Evolutionary conservation across 441 rosid genomes (phyloP).

Genomic region (Corymbia calophylla): DNA sequence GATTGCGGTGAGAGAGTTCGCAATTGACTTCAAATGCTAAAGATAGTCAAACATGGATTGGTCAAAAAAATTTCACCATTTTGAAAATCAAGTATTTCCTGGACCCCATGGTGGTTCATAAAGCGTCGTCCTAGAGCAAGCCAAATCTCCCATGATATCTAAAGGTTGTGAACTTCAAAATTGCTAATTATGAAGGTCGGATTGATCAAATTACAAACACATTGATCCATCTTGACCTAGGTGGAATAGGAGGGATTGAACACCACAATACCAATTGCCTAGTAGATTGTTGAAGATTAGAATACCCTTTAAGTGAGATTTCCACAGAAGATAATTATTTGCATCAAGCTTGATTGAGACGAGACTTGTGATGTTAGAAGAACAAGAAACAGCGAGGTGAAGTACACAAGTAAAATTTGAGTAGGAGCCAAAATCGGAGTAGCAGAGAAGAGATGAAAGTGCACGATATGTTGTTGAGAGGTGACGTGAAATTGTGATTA

Average conservation of each 20-base stretch:
- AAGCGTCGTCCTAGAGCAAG: not conserved
- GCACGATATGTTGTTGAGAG: not conserved
- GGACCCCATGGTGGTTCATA: not conserved
- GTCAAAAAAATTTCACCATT: not conserved
- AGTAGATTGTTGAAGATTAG: not conserved
- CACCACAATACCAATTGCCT: not conserved
- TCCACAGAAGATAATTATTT: not conserved
- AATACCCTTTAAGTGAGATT: not conserved
- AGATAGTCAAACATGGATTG: not conserved
- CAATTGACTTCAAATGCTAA: not conserved
- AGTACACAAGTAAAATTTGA: not conserved
- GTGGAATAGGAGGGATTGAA: not conserved
- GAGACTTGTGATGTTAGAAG: not conserved
- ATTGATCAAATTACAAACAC: not conserved
- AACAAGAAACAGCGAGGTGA: not conserved
- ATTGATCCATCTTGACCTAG: not conserved
- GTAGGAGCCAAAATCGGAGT: not conserved
- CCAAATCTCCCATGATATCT: not conserved
- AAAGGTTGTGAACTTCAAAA: not conserved
- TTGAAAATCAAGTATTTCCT: not conserved
- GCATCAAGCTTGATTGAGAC: not conserved
- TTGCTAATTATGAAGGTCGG: not conserved
- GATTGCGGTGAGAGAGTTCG: not conserved
- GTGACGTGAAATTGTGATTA: not conserved
- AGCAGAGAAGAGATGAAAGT: not conserved